phyloP scores from a whole-genome alignment of 129 eudicot species.

The Sambucus nigra region DNA sequence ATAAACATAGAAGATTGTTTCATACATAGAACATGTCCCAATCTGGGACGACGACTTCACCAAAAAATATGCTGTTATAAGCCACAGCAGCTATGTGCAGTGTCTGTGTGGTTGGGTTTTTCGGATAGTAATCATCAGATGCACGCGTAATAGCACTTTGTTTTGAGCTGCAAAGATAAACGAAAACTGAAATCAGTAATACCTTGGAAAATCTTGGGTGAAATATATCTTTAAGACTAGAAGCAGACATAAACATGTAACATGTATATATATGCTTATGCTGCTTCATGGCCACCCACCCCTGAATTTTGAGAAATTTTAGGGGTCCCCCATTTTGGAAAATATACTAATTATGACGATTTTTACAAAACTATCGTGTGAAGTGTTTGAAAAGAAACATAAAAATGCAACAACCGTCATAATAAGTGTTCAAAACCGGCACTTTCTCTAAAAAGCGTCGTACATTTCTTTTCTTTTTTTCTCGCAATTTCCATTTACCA shows the following conservation, averaged over 20 bases:
- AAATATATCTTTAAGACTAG: neutral
- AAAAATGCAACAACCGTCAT: too few species aligned
- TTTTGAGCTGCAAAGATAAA: constrained; percentile 23
- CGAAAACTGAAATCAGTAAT: neutral
- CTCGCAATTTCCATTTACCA: too few species aligned
- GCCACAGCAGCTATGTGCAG: constrained; percentile 41
- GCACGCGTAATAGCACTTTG: constrained; percentile 35
- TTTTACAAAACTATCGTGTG: too few species aligned
- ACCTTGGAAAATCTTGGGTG: neutral
- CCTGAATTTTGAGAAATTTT: too few species aligned
- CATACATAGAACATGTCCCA: constrained; percentile 47
- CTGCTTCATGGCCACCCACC: too few species aligned
- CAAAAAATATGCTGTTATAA: constrained; percentile 42
- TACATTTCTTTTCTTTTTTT: too few species aligned
- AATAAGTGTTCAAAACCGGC: too few species aligned
- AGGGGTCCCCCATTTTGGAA: too few species aligned
- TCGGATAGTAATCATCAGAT: constrained; percentile 41
- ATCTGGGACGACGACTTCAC: constrained; percentile 41
- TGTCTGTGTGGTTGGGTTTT: constrained; percentile 31
- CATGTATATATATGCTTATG: too few species aligned
- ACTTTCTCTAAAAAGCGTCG: too few species aligned
- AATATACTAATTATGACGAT: too few species aligned
- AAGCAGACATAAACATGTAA: neutral
- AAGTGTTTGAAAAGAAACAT: too few species aligned
- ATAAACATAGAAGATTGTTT: neutral